Conservation (phyloP, 805 yeast species). For the Cyberlindnera japonica region DNA sequence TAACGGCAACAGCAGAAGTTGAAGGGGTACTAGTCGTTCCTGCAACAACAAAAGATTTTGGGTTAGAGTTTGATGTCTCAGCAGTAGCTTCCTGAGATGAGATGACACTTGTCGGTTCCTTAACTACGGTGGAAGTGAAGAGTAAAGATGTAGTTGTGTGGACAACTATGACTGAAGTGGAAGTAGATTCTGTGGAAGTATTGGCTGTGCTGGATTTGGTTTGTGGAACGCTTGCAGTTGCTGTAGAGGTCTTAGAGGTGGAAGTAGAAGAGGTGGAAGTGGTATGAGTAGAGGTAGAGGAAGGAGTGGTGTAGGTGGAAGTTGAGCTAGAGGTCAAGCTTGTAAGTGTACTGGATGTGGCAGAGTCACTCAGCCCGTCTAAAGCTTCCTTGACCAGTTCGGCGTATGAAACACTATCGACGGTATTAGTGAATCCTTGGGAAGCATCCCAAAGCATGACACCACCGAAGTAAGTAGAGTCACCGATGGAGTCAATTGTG, state of each 20-base stretch:
- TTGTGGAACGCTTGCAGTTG: conserved; percentile 4
- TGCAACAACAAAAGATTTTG: too few relatives aligned
- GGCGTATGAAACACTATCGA: conserved; percentile 43
- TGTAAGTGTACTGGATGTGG: conserved; percentile 15
- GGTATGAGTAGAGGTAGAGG: conserved; percentile 15
- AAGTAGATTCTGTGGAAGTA: not conserved
- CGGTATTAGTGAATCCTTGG: conserved; percentile 50
- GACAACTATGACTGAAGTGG: too few relatives aligned
- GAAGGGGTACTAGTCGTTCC: not conserved
- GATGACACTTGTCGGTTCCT: too few relatives aligned
- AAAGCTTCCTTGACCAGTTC: conserved; percentile 41
- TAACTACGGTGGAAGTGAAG: too few relatives aligned
- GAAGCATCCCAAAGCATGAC: conserved; percentile 91
- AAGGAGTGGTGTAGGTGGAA: conserved; percentile 4
- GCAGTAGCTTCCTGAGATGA: too few relatives aligned
- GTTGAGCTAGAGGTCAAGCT: conserved; percentile 14
- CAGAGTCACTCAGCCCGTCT: conserved; percentile 21
- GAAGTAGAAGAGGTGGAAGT: conserved; percentile 7
- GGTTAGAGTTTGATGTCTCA: too few relatives aligned
- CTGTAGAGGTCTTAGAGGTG: not conserved
- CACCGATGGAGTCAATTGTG: conserved; percentile 68
- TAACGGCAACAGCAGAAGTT: not conserved
- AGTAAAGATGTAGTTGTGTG: too few relatives aligned
- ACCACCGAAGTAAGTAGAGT: conserved; percentile 77
- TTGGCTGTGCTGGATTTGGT: conserved; percentile 8